Percentiles rank a stretch among this genome's conserved stretches.
These are phyloP conservation scores for Erythrophleum fordii DNA, from an alignment of 306 rosid species.

Conservation along the genomic window DNA sequence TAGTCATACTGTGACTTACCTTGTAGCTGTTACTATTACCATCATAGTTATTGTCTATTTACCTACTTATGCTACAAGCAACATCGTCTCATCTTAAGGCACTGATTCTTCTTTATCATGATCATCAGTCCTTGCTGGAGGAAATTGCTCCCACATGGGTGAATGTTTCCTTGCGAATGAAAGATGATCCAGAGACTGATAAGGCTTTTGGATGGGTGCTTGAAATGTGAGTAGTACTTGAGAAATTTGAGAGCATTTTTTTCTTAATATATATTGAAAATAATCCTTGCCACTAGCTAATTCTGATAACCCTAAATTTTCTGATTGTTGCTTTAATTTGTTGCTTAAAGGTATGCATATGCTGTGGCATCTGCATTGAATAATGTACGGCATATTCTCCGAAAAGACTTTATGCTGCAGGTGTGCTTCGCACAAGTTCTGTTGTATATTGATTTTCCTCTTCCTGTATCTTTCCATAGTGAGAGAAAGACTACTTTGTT, in stretches of 20 bases:
- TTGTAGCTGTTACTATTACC: slow-evolving; percentile 6
- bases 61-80: slow-evolving; percentile 4
- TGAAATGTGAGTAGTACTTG: slow-evolving; percentile 77
- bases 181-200: slow-evolving; percentile 82
- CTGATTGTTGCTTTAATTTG: slow-evolving; percentile 38
- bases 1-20: background rate
- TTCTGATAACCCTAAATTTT: slow-evolving; percentile 34
- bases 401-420: slow-evolving; percentile 89
- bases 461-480: slow-evolving; percentile 14
- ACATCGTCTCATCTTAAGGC: slow-evolving; percentile 27
- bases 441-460: slow-evolving; percentile 4
- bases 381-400: slow-evolving; percentile 76
- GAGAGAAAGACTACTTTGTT: background rate
- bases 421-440: slow-evolving; percentile 44
- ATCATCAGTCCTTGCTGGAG: slow-evolving; percentile 70
- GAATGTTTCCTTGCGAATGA: slow-evolving; percentile 85
- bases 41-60: slow-evolving; percentile 11
- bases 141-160: slow-evolving; percentile 99
- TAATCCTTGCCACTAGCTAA: slow-evolving; percentile 31
- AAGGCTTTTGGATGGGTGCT: slow-evolving; percentile 98
- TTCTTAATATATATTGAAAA: slow-evolving; percentile 17
- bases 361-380: slow-evolving; percentile 96
- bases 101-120: slow-evolving; percentile 40
- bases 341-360: slow-evolving; percentile 81
- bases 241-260: background rate